Evolutionary conservation across 805 yeast genomes (phyloP).

Genomic region (Candida ovalis): DNA sequence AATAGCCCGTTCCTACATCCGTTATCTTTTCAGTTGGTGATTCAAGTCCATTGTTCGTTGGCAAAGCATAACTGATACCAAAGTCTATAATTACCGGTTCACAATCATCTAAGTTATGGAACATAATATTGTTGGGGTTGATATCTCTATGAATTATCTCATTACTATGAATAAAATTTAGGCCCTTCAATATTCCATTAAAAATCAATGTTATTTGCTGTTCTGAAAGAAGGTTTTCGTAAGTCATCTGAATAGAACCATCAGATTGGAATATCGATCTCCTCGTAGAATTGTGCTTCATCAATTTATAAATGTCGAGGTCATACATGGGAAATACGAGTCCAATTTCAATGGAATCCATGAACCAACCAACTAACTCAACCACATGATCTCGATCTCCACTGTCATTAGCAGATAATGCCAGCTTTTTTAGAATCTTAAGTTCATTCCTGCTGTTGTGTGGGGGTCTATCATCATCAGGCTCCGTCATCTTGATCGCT

Average conservation of each 20-base stretch:
- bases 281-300: slow-evolving; percentile 32
- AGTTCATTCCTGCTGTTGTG: slow-evolving; percentile 48
- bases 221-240: slow-evolving; percentile 13
- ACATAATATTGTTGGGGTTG: slow-evolving; percentile 63
- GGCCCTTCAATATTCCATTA: slow-evolving; percentile 39
- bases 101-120: slow-evolving; percentile 20
- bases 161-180: slow-evolving; percentile 61
- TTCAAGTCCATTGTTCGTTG: slow-evolving; percentile 69
- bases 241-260: slow-evolving; percentile 12
- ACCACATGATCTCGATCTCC: slow-evolving; percentile 12
- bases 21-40: slow-evolving; percentile 38
- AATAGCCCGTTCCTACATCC: slow-evolving; percentile 65
- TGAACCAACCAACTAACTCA: slow-evolving; percentile 11
- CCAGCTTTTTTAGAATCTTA: slow-evolving; percentile 29
- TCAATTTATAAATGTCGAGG: slow-evolving; percentile 32
- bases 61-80: slow-evolving; percentile 35
- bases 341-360: slow-evolving; percentile 32
- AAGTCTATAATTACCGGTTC: slow-evolving; percentile 38
- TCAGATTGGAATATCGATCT: slow-evolving; percentile 18
- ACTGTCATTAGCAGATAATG: not conserved
- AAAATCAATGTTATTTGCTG: slow-evolving; percentile 29
- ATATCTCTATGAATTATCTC: slow-evolving; percentile 71
- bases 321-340: slow-evolving; percentile 40
- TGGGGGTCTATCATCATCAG: slow-evolving; percentile 51
- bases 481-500: slow-evolving; percentile 47